Conservation (phyloP, 192 early-diverging fungal genomes). For the Coemansia sp. region DNA sequence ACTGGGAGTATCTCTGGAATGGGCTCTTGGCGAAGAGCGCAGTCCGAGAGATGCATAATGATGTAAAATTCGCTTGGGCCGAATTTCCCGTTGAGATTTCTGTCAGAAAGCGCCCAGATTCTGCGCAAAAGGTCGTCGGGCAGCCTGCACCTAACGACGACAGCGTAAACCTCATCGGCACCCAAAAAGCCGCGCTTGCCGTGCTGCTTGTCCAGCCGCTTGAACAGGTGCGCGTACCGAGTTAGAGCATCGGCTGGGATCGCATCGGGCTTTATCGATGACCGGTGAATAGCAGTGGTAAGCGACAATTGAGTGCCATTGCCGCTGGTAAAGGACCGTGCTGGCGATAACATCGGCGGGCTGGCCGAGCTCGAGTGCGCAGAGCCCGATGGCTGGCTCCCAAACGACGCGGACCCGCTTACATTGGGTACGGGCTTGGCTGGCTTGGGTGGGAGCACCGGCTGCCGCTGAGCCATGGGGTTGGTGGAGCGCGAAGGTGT, state of each 20-base stretch:
- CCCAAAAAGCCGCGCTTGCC: constrained; percentile 23
- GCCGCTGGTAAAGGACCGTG: neutral
- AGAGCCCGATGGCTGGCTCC: neutral
- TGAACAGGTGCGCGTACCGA: constrained; percentile 34
- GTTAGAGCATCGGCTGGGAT: constrained; percentile 20
- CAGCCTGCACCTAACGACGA: constrained; percentile 24
- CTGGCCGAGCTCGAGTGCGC: neutral
- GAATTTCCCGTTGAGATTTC: constrained; percentile 34
- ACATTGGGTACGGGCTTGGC: neutral
- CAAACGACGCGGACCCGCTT: constrained; percentile 3
- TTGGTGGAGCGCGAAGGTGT: neutral
- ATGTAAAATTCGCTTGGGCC: constrained; percentile 45
- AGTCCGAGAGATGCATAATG: constrained; percentile 40
- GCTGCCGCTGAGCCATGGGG: neutral
- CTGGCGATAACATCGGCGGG: neutral
- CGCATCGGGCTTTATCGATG: neutral
- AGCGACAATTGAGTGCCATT: neutral
- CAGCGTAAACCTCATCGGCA: constrained; percentile 21
- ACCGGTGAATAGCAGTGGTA: neutral
- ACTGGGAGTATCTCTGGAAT: constrained; percentile 34
- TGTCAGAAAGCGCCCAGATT: constrained; percentile 40
- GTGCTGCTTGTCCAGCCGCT: constrained; percentile 23
- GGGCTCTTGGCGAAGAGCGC: constrained; percentile 23
- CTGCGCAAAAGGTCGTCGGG: constrained; percentile 29
- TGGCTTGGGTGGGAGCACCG: neutral